phyloP scores from a whole-genome alignment of 208 protist genomes.

The Trypanosoma boissoni region DNA sequence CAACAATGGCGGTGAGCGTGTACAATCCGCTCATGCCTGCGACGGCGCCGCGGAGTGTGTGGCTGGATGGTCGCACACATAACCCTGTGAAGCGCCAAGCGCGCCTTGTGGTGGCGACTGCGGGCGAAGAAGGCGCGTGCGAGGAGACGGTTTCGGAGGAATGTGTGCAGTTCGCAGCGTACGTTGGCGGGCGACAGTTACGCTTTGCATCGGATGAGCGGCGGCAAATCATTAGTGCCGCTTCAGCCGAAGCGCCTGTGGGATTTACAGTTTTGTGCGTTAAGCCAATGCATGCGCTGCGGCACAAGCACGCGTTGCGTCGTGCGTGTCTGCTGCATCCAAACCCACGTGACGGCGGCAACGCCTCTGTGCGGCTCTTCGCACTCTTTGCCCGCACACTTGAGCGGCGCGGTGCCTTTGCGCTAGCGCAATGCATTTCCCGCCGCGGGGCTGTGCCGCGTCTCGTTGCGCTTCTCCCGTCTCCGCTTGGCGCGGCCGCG shows the following conservation, averaged over 20 bases:
- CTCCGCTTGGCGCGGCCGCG: conserved; percentile 10
- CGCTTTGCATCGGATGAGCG: not conserved
- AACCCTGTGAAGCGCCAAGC: conserved; percentile 35
- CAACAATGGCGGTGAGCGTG: conserved; percentile 63
- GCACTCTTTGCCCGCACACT: conserved; percentile 59
- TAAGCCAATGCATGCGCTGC: conserved; percentile 47
- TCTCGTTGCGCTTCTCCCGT: conserved; percentile 77
- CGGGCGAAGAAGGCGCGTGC: not conserved
- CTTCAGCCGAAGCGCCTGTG: conserved; percentile 26
- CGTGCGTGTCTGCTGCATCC: conserved; percentile 55
- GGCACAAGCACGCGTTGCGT: conserved; percentile 44
- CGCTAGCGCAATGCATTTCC: conserved; percentile 62
- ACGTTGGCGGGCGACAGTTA: conserved; percentile 17
- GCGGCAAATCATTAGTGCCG: conserved; percentile 28
- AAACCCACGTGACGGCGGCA: conserved; percentile 35
- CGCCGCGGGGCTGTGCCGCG: conserved; percentile 33
- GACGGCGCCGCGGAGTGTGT: conserved; percentile 18
- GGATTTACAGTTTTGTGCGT: conserved; percentile 80
- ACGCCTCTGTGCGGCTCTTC: conserved; percentile 57
- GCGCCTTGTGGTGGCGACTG: conserved; percentile 25
- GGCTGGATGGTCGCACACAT: conserved; percentile 57
- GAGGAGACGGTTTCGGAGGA: not conserved
- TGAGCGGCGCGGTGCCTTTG: conserved; percentile 43
- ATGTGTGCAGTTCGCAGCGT: not conserved
- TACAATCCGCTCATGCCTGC: conserved; percentile 54